A percentile compares a stretch with the other conserved stretches of the same genome.
These are phyloP conservation scores for Penicillium sp. DNA, from an alignment of 2,329 filamentous ascomycete species.

Conservation along the genomic window DNA sequence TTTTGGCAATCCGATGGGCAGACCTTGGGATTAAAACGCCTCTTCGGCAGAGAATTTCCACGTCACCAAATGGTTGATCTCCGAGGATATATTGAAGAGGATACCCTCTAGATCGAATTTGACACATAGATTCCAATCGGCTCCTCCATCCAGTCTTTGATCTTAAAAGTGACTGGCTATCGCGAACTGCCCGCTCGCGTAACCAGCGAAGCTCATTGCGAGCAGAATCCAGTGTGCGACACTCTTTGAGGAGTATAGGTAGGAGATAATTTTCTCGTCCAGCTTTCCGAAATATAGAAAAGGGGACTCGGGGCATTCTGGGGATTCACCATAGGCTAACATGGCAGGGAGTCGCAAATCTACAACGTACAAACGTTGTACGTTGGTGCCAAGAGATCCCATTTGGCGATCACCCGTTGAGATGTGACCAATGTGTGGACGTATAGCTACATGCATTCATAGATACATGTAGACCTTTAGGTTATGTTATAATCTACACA, in stretches of 20 bases:
- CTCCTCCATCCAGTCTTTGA: constrained; percentile 26
- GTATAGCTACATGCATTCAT: too few relatives aligned
- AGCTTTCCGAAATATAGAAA: constrained; percentile 38
- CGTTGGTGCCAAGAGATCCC: constrained; percentile 4
- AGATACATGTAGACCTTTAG: neutral
- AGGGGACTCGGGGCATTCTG: constrained; percentile 47
- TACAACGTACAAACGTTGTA: neutral
- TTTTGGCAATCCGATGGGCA: neutral
- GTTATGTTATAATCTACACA: neutral
- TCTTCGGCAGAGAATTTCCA: constrained; percentile 72
- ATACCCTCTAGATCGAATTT: constrained; percentile 57
- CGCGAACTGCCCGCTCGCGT: constrained; percentile 36
- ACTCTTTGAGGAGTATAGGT: constrained; percentile 44
- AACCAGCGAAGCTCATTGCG: constrained; percentile 51
- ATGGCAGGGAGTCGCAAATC: neutral
- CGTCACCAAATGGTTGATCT: constrained; percentile 78
- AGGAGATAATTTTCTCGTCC: constrained; percentile 38
- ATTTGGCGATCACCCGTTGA: neutral
- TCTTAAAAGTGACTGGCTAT: constrained; percentile 8
- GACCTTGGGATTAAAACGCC: constrained; percentile 82
- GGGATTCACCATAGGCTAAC: neutral
- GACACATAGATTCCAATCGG: constrained; percentile 40
- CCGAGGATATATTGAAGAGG: constrained; percentile 90
- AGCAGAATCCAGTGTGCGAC: constrained; percentile 45
- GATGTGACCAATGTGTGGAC: neutral